Evolutionary conservation across 2,329 filamentous ascomycete genomes (phyloP), one percentile per base, ranked within the genome.

Genomic region (Colletotrichum godetiae): DNA sequence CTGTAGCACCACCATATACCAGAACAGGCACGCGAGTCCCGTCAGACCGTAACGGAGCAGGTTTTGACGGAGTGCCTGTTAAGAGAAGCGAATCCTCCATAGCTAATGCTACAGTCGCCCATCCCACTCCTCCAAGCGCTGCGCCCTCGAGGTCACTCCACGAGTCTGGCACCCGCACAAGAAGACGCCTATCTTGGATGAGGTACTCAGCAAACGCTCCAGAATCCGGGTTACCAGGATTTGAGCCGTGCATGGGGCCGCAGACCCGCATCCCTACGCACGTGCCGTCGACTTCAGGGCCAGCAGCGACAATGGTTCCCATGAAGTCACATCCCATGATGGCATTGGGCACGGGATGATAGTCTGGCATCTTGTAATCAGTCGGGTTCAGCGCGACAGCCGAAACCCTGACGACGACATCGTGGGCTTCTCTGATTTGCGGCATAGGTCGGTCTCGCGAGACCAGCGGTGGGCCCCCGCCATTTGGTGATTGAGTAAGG

Each of bases 1-100:
- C 78, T 1, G 80, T 80, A 0, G 74, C 77, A 4, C 75, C 80
- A 5, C 80, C 80, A 24, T 80, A 81, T 2, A 81, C 76, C 2
- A 81, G 60, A 3, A 81, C 77, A 1, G 78, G 77, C 11, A 61
- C 42, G 6, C 10, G 59, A 8, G 58, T 19, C 3, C n/a, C 22
- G 22, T 61, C 19, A 78, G 59, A 2, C 61, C 37, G 7, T 66
- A 53, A 7, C 35, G 52, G 73, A 13, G 79, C 37, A 4, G 76
- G 76, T 3, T 78, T 33, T 11, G 66, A 68, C 1, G 66, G 66
- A 22, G 33, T 19, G 7, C 66, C 66, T 19, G 22, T 29, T 10
- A 68, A 33, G 8, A 13, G 15, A 5, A 68, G 33, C 3, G 59
- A 22, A 49, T 68, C 66, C 4, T 24, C 22, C 10, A 68, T 46